Percentiles rank a stretch among this genome's conserved stretches.
Conservation (phyloP, 2,329 filamentous ascomycete species). For the Akanthomyces uredinophilus region DNA sequence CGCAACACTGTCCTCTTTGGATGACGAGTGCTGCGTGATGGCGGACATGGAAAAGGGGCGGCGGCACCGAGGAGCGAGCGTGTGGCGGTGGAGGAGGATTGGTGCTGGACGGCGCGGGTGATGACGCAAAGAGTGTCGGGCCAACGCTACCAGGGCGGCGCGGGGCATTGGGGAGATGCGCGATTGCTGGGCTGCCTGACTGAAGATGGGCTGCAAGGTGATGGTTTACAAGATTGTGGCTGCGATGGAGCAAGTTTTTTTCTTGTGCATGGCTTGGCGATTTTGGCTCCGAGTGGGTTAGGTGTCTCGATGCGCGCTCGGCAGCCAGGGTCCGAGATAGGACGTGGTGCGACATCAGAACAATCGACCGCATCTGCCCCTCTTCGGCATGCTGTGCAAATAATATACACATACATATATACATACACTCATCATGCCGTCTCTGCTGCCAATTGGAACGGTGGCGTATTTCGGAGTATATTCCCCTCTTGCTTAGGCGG, state of each 20-base stretch:
- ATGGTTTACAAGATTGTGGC: background rate
- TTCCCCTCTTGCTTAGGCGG: background rate
- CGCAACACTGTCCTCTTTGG: background rate
- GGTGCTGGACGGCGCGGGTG: background rate
- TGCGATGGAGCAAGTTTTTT: background rate
- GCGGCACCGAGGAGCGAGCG: background rate
- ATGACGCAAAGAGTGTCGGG: conserved; percentile 5
- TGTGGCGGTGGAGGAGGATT: background rate
- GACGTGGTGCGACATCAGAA: background rate
- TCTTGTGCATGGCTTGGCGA: conserved; percentile 1
- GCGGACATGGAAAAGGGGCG: conserved; percentile 5
- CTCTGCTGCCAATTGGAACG: background rate
- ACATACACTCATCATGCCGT: background rate
- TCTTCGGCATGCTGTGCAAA: too few relatives aligned
- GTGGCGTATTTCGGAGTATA: background rate
- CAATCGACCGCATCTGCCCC: background rate
- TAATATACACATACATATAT: background rate
- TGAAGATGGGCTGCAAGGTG: background rate
- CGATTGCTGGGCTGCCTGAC: background rate
- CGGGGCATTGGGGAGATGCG: conserved; percentile 2
- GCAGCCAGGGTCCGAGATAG: conserved; percentile 12
- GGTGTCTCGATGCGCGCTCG: background rate
- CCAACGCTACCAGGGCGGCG: background rate
- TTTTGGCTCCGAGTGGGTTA: conserved; percentile 9
- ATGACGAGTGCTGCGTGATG: background rate